Conservation (phyloP, 2,329 filamentous ascomycete species). For the Didymella pomorum region DNA sequence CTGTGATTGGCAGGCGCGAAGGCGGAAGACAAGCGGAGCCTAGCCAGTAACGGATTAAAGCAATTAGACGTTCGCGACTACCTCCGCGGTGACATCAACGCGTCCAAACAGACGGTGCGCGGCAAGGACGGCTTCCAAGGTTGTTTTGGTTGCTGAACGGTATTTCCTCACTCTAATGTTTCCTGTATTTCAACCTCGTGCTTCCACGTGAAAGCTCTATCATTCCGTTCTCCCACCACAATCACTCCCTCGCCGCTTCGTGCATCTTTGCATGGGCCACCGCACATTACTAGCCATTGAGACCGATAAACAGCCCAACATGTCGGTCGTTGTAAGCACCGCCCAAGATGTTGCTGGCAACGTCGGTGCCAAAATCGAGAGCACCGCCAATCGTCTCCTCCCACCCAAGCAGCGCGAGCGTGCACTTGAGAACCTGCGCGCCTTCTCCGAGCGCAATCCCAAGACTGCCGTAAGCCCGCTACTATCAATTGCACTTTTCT, state of each 20-base stretch:
- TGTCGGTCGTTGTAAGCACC: conserved; percentile 32
- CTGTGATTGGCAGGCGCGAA: neutral
- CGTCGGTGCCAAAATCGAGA: conserved; percentile 27
- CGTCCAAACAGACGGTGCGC: neutral
- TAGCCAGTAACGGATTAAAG: neutral
- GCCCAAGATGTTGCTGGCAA: conserved; percentile 40
- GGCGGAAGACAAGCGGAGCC: conserved; percentile 2
- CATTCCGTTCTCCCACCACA: neutral
- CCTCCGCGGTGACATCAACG: conserved; percentile 20
- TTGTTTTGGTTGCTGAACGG: neutral
- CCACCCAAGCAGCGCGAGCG: conserved; percentile 68
- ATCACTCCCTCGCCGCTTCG: neutral
- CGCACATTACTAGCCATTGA: conserved; percentile 8
- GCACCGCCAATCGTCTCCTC: conserved; percentile 60
- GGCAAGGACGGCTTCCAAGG: conserved; percentile 1
- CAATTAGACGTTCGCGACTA: conserved; percentile 9
- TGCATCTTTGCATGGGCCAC: neutral
- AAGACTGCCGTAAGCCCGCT: conserved; percentile 63
- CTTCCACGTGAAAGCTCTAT: conserved; percentile 2
- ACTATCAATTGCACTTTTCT: no score
- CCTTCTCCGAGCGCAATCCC: conserved; percentile 70
- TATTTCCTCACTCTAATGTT: neutral
- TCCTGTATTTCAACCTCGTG: neutral
- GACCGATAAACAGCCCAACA: conserved; percentile 9
- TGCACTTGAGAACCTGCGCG: conserved; percentile 61